These are phyloP conservation scores for Boletus fagicola DNA, from an alignment of 768 basidiomycete species.

Conservation along the genomic window DNA sequence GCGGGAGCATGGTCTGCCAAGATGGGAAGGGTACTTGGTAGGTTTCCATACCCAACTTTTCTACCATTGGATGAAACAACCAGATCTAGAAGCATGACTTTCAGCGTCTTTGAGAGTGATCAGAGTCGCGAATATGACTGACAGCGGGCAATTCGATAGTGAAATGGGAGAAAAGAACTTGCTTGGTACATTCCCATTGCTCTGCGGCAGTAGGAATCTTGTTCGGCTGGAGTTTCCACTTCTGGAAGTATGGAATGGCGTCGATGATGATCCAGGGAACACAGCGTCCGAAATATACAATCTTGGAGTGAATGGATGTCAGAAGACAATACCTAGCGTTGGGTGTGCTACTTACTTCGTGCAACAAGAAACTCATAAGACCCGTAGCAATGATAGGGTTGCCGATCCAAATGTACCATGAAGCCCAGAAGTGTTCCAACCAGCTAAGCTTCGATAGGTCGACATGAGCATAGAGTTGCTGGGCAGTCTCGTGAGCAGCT, in stretches of 20 bases:
- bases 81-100: conserved; percentile 57
- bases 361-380: conserved; percentile 86
- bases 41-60: conserved; percentile 84
- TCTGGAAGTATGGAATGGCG: conserved; percentile 86
- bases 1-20: conserved; percentile 64
- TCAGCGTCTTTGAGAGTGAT: neutral
- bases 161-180: conserved; percentile 92
- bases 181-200: conserved; percentile 96
- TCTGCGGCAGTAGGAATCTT: conserved; percentile 79
- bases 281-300: conserved; percentile 95
- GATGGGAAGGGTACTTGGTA: conserved; percentile 91
- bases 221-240: conserved; percentile 89
- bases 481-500: conserved; percentile 30
- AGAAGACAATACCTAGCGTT: neutral
- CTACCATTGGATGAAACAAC: conserved; percentile 89
- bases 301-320: conserved; percentile 39
- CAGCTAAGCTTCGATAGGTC: conserved; percentile 62
- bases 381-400: conserved; percentile 94
- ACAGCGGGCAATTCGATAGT: conserved; percentile 91
- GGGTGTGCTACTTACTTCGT: conserved; percentile 65
- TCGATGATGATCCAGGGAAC: conserved; percentile 97
- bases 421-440: conserved; percentile 78
- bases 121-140: conserved; percentile 27
- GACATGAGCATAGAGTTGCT: conserved; percentile 52
- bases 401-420: conserved; percentile 83